Evolutionary conservation across 169 alveolate species (phyloP).

Genomic region (Cystoisospora suis): DNA sequence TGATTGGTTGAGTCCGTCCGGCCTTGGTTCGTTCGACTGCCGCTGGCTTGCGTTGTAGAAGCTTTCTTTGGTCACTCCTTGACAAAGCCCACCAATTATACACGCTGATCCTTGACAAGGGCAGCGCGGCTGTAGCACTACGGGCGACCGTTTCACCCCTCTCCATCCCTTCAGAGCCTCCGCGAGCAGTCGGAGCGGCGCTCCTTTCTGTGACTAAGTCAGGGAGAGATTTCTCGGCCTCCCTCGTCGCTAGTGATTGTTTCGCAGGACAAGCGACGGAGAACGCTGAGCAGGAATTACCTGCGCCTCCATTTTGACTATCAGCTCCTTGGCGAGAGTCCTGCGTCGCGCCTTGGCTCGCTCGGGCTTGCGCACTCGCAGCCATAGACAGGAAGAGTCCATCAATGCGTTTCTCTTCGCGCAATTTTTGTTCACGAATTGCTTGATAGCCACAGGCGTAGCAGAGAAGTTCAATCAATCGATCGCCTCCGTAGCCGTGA

Average conservation of each 20-base stretch:
- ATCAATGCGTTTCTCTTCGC: conserved; percentile 52
- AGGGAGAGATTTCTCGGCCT: background rate
- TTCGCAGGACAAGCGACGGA: background rate
- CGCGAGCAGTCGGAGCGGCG: background rate
- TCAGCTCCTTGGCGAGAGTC: background rate
- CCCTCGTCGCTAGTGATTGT: background rate
- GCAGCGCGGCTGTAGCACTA: background rate
- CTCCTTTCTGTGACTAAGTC: background rate
- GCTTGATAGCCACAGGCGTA: conserved; percentile 43
- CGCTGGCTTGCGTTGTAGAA: conserved; percentile 57
- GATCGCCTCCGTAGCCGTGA: conserved; percentile 21
- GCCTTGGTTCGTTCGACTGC: background rate
- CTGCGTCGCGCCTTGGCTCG: background rate
- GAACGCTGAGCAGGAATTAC: background rate
- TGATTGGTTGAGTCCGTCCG: conserved; percentile 34
- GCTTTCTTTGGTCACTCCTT: conserved; percentile 40
- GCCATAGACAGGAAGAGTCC: conserved; percentile 41
- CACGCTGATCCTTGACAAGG: conserved; percentile 41
- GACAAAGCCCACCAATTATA: conserved; percentile 48
- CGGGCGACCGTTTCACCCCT: background rate
- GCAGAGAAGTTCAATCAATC: conserved; percentile 27
- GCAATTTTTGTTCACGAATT: conserved; percentile 17
- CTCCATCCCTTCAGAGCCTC: too few relatives aligned
- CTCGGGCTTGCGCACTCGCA: conserved; percentile 1
- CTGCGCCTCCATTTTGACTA: background rate